phyloP scores from a whole-genome alignment of 257 asterid species.

The Capsicum baccatum region DNA sequence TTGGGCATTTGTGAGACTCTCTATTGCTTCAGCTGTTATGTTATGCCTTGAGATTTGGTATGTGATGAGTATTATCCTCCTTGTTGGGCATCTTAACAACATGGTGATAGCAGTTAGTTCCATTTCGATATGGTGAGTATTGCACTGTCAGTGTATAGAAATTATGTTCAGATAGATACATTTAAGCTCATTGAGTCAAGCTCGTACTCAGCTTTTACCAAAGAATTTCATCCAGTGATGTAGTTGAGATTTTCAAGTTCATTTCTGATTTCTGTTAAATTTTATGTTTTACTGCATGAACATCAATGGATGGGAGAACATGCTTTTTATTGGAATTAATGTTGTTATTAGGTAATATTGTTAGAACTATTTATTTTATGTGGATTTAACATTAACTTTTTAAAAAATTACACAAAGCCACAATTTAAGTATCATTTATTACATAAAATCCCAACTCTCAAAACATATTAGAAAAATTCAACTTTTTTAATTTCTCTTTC shows the following conservation, averaged over 20 bases:
- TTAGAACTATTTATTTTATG: too few relatives aligned
- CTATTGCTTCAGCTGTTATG: constrained; percentile 68
- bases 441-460: too few relatives aligned
- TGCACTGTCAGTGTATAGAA: background rate
- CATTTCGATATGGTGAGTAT: constrained; percentile 47
- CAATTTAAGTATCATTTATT: too few relatives aligned
- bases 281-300: constrained; percentile 50
- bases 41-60: constrained; percentile 61
- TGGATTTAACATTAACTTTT: too few relatives aligned
- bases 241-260: background rate
- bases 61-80: constrained; percentile 48
- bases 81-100: constrained; percentile 50
- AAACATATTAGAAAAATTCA: too few relatives aligned
- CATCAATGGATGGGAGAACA: constrained; percentile 65
- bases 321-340: constrained; percentile 63
- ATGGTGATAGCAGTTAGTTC: constrained; percentile 54
- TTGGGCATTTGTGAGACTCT: constrained; percentile 56
- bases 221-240: background rate
- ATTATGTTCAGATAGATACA: background rate
- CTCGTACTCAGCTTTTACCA: background rate
- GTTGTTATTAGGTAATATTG: constrained; percentile 70
- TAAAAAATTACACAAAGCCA: too few relatives aligned
- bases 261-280: background rate
- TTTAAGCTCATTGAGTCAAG: background rate
- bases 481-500: too few relatives aligned